Base-by-base conservation (phyloP, 495 filamentous ascomycete species). In the Wilcoxina mikolae region DNA sequence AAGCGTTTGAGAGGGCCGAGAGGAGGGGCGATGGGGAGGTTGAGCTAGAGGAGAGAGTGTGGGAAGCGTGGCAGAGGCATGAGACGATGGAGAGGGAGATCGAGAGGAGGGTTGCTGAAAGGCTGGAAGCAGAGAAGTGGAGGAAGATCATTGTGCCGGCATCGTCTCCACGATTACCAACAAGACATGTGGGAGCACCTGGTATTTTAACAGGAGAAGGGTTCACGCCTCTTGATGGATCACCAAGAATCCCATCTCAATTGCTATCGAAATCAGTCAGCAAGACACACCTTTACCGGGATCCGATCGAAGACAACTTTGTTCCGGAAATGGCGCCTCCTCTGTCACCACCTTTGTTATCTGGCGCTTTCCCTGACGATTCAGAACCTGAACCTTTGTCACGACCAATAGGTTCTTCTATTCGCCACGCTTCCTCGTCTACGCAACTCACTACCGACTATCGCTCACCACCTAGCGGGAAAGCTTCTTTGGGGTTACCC, bases 31-130 rank as follows among this genome's bases (percentile, higher is more conserved):
- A 57, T 24, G 52, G 42, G 33, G 15, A 31, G 23, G 57, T 65
- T 0, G 62, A 64, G 27, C 55, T 65, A 61, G 62, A 49, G 17
- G 62, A 65, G 25, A 53, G 51, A 12, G 62, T 64, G 43, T 65
- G 61, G 62, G 39, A 60, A 17, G 62, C 60, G 27, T 65, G 62
- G 62, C 53, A 47, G 3, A 28, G 39, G 25, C 51, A 65, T 48
- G 47, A 64, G 33, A 54, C 51, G 23, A 65, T 60, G 44, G 62
- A 65, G 24, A 49, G 35, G 24, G 61, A 65, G 48, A 55, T 65
- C 7, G 57, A 65, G 41, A 53, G 54, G 41, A 44, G 62, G 17
- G 57, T 65, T 26, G 58, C 39, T 47, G 61, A 64, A 33, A 39
- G 61, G 17, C 53, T 56, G 38, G 49, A 44, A 28, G 22, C 23